Evolutionary conservation across 768 basidiomycete species (phyloP).

Genomic region (Trametes cingulata): DNA sequence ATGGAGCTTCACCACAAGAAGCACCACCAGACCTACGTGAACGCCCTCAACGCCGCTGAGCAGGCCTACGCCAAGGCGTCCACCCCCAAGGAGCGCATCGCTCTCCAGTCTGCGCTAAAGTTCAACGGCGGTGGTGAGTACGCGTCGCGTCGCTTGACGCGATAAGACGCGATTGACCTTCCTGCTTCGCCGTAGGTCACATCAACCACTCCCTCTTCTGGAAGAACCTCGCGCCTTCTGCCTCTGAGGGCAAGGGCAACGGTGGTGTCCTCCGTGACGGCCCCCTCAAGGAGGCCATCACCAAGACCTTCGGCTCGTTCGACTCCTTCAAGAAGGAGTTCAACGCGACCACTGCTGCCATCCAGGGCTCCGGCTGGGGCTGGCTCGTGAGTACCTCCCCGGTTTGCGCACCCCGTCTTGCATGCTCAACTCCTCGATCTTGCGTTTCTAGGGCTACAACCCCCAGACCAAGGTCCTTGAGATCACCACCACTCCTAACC

Average conservation of each 20-base stretch:
- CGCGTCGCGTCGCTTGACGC: not conserved
- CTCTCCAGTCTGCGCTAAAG: slow-evolving; percentile 88
- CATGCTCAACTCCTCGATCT: not conserved
- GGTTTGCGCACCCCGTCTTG: not conserved
- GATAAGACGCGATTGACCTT: not conserved
- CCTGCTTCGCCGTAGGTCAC: slow-evolving; percentile 54
- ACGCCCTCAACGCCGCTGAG: slow-evolving; percentile 91
- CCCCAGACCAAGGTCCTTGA: slow-evolving; percentile 70
- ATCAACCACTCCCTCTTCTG: slow-evolving; percentile 98
- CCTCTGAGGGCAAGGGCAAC: slow-evolving; percentile 43
- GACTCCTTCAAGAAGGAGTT: slow-evolving; percentile 78
- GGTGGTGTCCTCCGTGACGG: slow-evolving; percentile 69
- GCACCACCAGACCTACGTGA: slow-evolving; percentile 93
- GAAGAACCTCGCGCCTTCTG: slow-evolving; percentile 89
- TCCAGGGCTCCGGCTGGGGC: slow-evolving; percentile 96
- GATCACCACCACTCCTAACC: slow-evolving; percentile 90
- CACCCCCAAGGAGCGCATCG: slow-evolving; percentile 74
- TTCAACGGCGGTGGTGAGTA: slow-evolving; percentile 92
- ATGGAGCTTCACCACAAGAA: slow-evolving; percentile 94
- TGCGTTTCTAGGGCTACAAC: slow-evolving; percentile 61
- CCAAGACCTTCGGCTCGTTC: slow-evolving; percentile 67
- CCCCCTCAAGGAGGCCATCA: slow-evolving; percentile 71
- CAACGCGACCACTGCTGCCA: slow-evolving; percentile 79
- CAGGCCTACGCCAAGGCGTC: slow-evolving; percentile 69
- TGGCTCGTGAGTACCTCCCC: slow-evolving; percentile 73